Evolutionary conservation across 768 basidiomycete genomes (phyloP).

Genomic region (Holtermanniella nyarrowii): DNA sequence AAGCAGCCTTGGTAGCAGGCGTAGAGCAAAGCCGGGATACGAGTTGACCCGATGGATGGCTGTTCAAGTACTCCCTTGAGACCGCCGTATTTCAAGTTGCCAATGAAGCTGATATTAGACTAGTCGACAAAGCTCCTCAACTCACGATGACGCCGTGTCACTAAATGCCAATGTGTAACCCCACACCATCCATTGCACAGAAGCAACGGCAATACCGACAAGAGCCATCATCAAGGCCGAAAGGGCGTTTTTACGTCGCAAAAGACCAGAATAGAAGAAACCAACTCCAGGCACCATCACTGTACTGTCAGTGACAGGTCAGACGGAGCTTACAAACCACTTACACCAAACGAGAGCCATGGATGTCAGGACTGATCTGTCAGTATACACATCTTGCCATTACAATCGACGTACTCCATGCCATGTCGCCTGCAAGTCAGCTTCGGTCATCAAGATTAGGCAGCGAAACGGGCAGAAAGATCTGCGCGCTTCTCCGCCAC

Average conservation of each 20-base stretch:
- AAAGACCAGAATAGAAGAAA: constrained; percentile 40
- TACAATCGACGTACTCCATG: constrained; percentile 25
- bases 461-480: no score
- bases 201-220: constrained; percentile 39
- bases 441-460: neutral
- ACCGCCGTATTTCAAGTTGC: constrained; percentile 71
- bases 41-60: constrained; percentile 66
- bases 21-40: constrained; percentile 73
- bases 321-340: no score
- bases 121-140: neutral
- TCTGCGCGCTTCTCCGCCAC: neutral
- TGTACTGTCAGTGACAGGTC: no score
- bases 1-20: constrained; percentile 54
- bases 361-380: neutral
- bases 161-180: constrained; percentile 87
- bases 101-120: constrained; percentile 56
- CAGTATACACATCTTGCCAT: neutral
- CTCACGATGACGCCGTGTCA: constrained; percentile 43
- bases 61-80: constrained; percentile 59
- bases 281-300: constrained; percentile 42
- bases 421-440: constrained; percentile 21
- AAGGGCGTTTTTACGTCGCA: constrained; percentile 44
- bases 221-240: constrained; percentile 42
- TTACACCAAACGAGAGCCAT: neutral
- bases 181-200: constrained; percentile 59